Evolutionary conservation across 768 basidiomycete species (phyloP).

Genomic region (Cubamyces sp.): DNA sequence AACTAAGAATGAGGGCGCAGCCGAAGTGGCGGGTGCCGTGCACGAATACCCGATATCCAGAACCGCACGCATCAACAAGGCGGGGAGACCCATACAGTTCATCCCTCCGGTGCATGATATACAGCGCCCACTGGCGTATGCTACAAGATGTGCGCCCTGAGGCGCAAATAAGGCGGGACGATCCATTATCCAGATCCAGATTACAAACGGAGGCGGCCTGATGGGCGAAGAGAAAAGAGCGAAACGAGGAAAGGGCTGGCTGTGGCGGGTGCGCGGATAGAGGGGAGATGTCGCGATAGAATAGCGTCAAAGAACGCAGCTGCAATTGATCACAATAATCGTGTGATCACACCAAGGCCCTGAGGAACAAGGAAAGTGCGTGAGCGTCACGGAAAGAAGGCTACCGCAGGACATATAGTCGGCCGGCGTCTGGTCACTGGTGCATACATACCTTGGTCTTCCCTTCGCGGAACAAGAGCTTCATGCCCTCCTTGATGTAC

Average conservation of each 20-base stretch:
- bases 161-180: background rate
- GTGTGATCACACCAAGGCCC: slow-evolving; percentile 81
- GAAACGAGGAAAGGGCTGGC: background rate
- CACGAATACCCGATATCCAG: background rate
- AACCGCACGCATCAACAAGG: background rate
- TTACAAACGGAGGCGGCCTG: background rate
- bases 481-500: slow-evolving; percentile 92
- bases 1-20: too few relatives aligned
- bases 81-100: too few relatives aligned
- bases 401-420: background rate
- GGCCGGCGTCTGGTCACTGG: too few relatives aligned
- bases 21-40: too few relatives aligned
- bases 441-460: slow-evolving; percentile 80
- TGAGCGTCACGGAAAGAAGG: background rate
- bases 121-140: slow-evolving; percentile 11
- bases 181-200: slow-evolving; percentile 2
- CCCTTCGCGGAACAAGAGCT: slow-evolving; percentile 91
- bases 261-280: background rate
- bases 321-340: slow-evolving; percentile 48
- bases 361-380: slow-evolving; percentile 32
- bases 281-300: background rate
- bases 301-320: too few relatives aligned
- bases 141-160: slow-evolving; percentile 4
- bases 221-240: background rate
- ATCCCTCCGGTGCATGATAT: slow-evolving; percentile 4